Evolutionary conservation across 2,329 filamentous ascomycete genomes (phyloP).

Genomic region (Fusarium sambucinum): DNA sequence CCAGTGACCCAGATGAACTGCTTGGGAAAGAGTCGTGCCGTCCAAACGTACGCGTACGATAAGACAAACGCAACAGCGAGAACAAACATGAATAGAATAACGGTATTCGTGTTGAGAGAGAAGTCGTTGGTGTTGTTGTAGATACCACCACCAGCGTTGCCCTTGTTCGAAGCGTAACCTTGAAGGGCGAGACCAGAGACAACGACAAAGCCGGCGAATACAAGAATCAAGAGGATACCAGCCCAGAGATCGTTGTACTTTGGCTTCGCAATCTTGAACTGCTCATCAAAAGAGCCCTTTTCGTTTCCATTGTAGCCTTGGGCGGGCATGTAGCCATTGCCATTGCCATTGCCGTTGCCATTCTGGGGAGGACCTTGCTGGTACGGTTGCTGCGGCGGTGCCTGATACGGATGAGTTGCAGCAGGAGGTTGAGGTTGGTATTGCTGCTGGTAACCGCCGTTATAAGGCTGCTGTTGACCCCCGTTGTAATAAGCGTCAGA

Average conservation of each 20-base stretch:
- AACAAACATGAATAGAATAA: constrained; percentile 86
- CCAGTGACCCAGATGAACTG: constrained; percentile 94
- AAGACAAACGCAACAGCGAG: constrained; percentile 79
- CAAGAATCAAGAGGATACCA: constrained; percentile 78
- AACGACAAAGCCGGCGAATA: constrained; percentile 78
- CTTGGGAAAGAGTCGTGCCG: constrained; percentile 83
- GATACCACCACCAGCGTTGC: constrained; percentile 77
- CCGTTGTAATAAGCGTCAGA: constrained; percentile 51
- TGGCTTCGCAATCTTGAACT: constrained; percentile 84
- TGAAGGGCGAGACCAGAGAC: constrained; percentile 81
- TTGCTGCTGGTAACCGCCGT: constrained; percentile 43
- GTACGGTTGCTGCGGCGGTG: constrained; percentile 44
- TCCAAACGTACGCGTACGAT: constrained; percentile 80
- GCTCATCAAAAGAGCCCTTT: constrained; percentile 77
- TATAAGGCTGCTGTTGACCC: constrained; percentile 42
- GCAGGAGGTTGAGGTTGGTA: constrained; percentile 45
- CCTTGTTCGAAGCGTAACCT: constrained; percentile 75
- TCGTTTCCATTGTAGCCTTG: constrained; percentile 55
- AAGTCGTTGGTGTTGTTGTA: constrained; percentile 76
- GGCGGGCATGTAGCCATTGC: constrained; percentile 52
- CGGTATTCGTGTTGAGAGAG: constrained; percentile 81
- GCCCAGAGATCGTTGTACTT: constrained; percentile 95
- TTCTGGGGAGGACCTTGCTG: constrained; percentile 49
- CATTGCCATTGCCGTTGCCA: constrained; percentile 30
- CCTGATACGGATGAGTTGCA: constrained; percentile 42